Evolutionary conservation across 208 protist species (phyloP), one percentile per base, ranked within the genome.

Genomic region (Wallacemonas sp.): DNA sequence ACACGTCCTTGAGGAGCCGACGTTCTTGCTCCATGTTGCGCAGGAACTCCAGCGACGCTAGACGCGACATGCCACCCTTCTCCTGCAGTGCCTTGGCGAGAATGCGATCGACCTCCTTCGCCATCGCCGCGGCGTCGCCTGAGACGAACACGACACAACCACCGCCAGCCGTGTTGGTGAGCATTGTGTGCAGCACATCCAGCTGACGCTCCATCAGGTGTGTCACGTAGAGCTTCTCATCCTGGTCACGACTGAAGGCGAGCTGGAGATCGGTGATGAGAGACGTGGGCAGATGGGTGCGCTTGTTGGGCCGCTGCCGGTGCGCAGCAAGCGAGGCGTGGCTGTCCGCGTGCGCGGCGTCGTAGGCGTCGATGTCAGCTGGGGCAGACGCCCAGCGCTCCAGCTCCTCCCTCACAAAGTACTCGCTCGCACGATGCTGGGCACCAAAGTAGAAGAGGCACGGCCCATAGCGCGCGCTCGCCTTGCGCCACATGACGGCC

Each of bases 1-100:
- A 98, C 9, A 98, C 92, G 67, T 98, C 97, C 60, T 96, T 94
- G 38, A 95, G 67, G 60, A 95, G 98, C 27, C 93, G 81, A n/a
- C 72, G 67, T 19, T 85, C 74, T 4, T 41, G 65, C 48, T 92
- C 79, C 78, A 98, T 87, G 34, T 83, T 85, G 8, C 72, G 41
- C 49, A 98, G 71, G 55, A 81, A 92, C 49, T 83, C 62, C 36
- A 85, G 19, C 14, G 96, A 93, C 6, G 85, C 76, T 1, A 86
- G 19, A 19, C 72, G 65, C 1, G 81, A 83, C 73, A 85, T 85
- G 0, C 64, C 72, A 2, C 90, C 83, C 24, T 86, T 61, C 32
- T 93, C 67, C 48, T 80, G 54, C 19, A 98, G 65, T 27, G 95
- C 48, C 12, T 80, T 61, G 6, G 85, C 19, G 1, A 99, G 74